Percentiles rank a stretch among this genome's conserved stretches.
phyloP scores from a whole-genome alignment of 1,284 basidiomycete species.

The Apiotrichum laibachii region DNA sequence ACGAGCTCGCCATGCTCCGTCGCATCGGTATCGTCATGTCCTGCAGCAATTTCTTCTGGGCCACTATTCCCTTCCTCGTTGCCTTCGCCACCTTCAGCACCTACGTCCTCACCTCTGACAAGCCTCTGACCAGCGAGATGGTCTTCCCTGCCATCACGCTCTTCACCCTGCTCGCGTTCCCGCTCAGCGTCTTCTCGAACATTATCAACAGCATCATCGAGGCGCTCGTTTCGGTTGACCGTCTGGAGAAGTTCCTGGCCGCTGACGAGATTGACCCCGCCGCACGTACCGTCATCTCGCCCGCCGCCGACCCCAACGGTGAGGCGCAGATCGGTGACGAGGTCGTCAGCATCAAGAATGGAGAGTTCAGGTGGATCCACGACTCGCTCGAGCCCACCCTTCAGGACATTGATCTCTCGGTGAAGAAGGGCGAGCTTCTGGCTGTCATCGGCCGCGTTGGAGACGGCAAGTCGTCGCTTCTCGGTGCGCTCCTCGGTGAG shows the following conservation, averaged over 20 bases:
- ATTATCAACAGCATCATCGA: constrained; percentile 52
- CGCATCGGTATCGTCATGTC: constrained; percentile 71
- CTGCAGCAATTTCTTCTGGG: constrained; percentile 37
- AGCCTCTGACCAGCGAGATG: constrained; percentile 79
- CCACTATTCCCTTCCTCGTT: constrained; percentile 60
- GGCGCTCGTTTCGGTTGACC: constrained; percentile 77
- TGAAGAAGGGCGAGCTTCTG: constrained; percentile 81
- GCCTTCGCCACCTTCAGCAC: constrained; percentile 81
- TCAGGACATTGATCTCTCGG: constrained; percentile 70
- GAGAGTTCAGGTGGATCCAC: constrained; percentile 75
- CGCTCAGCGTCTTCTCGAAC: constrained; percentile 63
- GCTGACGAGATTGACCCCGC: constrained; percentile 77
- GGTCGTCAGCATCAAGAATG: constrained; percentile 68
- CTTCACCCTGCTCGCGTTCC: constrained; percentile 90
- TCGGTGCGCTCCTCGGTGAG: constrained; percentile 64
- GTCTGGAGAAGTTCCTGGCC: constrained; percentile 72
- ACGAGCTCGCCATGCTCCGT: constrained; percentile 75
- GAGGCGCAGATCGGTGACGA: constrained; percentile 62
- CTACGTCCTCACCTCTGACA: constrained; percentile 66
- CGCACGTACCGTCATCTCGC: constrained; percentile 58
- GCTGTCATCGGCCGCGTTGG: constrained; percentile 87
- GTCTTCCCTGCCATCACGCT: constrained; percentile 93
- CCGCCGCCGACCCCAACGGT: constrained; percentile 52
- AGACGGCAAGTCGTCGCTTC: constrained; percentile 70
- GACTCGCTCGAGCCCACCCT: constrained; percentile 61